A percentile compares a stretch with the other conserved stretches of the same genome.
Conservation (phyloP, 176 grass and related monocot species). For the Carex littledalei region DNA sequence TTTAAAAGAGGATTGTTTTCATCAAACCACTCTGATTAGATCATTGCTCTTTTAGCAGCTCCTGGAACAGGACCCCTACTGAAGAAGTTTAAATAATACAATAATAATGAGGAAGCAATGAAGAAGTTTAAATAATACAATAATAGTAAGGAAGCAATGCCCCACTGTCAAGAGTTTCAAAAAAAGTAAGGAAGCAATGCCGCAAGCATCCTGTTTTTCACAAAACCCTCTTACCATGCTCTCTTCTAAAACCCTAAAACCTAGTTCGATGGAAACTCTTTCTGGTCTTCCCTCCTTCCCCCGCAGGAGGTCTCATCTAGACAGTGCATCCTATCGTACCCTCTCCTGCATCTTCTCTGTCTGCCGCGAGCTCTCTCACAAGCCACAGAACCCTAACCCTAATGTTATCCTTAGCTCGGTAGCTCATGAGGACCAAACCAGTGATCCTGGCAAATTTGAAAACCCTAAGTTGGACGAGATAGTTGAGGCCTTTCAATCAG, state of each 20-base stretch:
- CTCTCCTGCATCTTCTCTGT: slow-evolving; percentile 62
- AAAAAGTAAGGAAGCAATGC: background rate
- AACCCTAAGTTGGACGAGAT: slow-evolving; percentile 4
- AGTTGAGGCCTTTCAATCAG: background rate
- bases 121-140: too few relatives aligned
- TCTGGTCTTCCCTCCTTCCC: background rate
- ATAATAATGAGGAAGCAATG: background rate
- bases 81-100: slow-evolving; percentile 3
- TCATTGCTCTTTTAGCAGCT: background rate
- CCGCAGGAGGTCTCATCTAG: slow-evolving; percentile 56
- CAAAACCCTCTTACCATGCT: background rate
- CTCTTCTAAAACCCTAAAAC: slow-evolving; percentile 5
- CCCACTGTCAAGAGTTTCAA: too few relatives aligned
- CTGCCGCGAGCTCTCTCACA: slow-evolving; percentile 37
- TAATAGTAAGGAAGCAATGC: too few relatives aligned
- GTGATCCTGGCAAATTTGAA: background rate
- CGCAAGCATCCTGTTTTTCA: background rate
- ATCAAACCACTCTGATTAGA: background rate
- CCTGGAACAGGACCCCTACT: background rate
- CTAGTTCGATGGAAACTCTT: background rate
- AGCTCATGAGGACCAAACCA: background rate
- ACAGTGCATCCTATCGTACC: slow-evolving; percentile 60
- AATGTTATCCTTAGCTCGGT: background rate
- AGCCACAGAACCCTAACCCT: background rate
- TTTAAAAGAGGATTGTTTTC: background rate